Percentiles rank a stretch among this genome's conserved stretches.
Conservation (phyloP, 768 basidiomycete species). For the Holtermannia corniformis region DNA sequence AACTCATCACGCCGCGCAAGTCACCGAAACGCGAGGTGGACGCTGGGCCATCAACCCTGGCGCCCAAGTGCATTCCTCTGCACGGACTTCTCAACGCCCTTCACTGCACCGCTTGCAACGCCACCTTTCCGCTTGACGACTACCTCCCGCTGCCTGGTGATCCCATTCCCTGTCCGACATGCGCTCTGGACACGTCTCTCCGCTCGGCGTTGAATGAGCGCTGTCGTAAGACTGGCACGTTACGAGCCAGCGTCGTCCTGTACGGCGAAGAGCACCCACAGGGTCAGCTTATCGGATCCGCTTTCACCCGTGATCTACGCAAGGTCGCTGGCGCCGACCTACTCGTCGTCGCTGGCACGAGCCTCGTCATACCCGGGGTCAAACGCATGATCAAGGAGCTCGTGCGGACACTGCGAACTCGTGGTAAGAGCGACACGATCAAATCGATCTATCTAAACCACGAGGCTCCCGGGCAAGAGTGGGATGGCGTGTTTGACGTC, state of each 20-base stretch:
- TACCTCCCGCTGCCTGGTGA: slow-evolving; percentile 54
- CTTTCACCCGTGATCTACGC: slow-evolving; percentile 70
- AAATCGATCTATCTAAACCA: slow-evolving; percentile 73
- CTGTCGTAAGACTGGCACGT: slow-evolving; percentile 63
- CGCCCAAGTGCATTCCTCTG: slow-evolving; percentile 73
- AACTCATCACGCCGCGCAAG: neutral
- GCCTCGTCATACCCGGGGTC: slow-evolving; percentile 77
- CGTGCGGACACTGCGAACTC: slow-evolving; percentile 56
- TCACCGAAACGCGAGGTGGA: too few species aligned
- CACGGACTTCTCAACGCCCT: slow-evolving; percentile 75
- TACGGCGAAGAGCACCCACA: slow-evolving; percentile 78
- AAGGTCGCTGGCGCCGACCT: slow-evolving; percentile 64
- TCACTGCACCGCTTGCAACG: slow-evolving; percentile 71
- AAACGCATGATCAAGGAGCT: slow-evolving; percentile 78
- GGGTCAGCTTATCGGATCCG: slow-evolving; percentile 75
- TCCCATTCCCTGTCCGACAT: slow-evolving; percentile 70
- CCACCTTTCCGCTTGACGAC: slow-evolving; percentile 57
- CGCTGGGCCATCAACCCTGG: neutral
- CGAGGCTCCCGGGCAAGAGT: slow-evolving; percentile 72
- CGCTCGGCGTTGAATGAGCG: slow-evolving; percentile 69
- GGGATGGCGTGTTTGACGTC: slow-evolving; percentile 81
- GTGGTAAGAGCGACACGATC: slow-evolving; percentile 35
- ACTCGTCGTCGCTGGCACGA: slow-evolving; percentile 81
- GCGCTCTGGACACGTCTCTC: slow-evolving; percentile 57
- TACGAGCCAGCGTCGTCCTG: slow-evolving; percentile 78